phyloP scores from a whole-genome alignment of 345 rosid species.

The Citrus australasica region DNA sequence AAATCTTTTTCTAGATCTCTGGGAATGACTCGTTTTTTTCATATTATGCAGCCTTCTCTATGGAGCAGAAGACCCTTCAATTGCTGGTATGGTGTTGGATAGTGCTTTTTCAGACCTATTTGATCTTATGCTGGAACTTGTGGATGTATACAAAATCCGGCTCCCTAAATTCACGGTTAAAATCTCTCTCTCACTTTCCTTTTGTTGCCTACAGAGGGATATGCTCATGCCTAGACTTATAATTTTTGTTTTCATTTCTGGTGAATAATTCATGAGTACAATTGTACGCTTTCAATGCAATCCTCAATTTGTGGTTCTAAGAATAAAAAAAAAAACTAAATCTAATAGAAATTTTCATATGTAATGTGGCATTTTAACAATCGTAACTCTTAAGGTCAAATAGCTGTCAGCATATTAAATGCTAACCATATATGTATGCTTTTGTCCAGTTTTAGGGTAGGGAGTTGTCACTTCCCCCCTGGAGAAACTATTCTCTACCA shows the following conservation, averaged over 20 bases:
- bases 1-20: not conserved
- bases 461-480: too few species aligned
- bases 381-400: not conserved
- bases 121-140: slow-evolving; percentile 98
- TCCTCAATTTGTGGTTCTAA: not conserved
- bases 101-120: slow-evolving; percentile 95
- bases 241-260: not conserved
- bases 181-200: slow-evolving; percentile 8
- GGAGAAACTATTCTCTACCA: too few species aligned
- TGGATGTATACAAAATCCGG: slow-evolving; percentile 84
- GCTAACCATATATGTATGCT: not conserved
- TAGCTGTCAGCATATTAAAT: not conserved
- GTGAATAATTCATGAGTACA: not conserved
- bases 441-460: not conserved
- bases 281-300: not conserved
- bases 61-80: slow-evolving; percentile 96
- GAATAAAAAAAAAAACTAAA: not conserved
- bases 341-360: not conserved
- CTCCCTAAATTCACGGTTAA: slow-evolving; percentile 92
- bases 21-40: slow-evolving; percentile 9
- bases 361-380: not conserved
- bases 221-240: not conserved
- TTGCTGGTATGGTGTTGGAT: slow-evolving; percentile 97
- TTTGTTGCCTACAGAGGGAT: not conserved
- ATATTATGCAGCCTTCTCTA: slow-evolving; percentile 73